Evolutionary conservation across 2,329 filamentous ascomycete genomes (phyloP), one percentile per base, ranked within the genome.

Genomic region (Penicillium expansum): DNA sequence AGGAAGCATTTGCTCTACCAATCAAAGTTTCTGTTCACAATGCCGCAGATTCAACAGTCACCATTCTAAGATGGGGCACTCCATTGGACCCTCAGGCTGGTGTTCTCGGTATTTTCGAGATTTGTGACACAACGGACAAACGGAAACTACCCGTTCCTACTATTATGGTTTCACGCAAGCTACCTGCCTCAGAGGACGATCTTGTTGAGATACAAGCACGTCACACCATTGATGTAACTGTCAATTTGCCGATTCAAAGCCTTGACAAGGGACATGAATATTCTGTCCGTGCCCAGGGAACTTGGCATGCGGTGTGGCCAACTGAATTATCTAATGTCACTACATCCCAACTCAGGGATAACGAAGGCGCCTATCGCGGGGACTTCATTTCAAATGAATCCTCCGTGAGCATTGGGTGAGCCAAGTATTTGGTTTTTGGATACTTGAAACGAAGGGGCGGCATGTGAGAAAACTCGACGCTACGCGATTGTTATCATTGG

Each of bases 271-370:
- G 70, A 0, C 68, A 68, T 33, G 65, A 67, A 39, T 77, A 76
- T 58, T 58, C 62, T 2, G 64, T 74, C 7, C 61, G 62, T 29
- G 71, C 69, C 0, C 67, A 65, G 18, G 75, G 75, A 1, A 63
- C 59, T 32, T 76, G 74, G 74, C 71, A 73, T 61, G 67, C 67
- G 5, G 52, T 75, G 7, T 76, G 74, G 73, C 58, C 66, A 11
- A 56, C 56, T 11, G 43, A 58, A 10, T 41, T 63, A 43, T 48
- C 62, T 0, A 62, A 68, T 24, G 64, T 73, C 22, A 66, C 67
- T 20, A 41, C 38, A 38, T 55, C 59, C n/a, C 61, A 70, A 39
- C 51, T 70, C 16, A 45, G 59, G n/a, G 47, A 64, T 13, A 43
- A 69, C 2, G 50, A 51, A 3, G 61, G 58, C 27, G 62, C 61